phyloP scores from a whole-genome alignment of 2,329 filamentous ascomycete species.

The Reticulascus tulasneorum region DNA sequence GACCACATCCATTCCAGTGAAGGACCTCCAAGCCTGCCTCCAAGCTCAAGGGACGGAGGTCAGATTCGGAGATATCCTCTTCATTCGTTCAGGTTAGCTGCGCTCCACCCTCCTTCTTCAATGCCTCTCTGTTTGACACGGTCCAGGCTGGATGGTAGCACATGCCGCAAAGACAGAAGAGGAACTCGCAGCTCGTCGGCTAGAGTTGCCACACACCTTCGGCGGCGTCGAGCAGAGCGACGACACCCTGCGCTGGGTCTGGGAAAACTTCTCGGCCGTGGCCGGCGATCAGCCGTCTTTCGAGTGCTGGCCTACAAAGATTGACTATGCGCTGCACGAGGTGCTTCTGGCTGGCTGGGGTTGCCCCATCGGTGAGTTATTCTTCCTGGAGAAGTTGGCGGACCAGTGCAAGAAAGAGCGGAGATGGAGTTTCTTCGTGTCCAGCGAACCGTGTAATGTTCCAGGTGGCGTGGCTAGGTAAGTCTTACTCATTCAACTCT shows the following conservation, averaged over 20 bases:
- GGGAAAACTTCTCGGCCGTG: constrained; percentile 55
- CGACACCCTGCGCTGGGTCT: constrained; percentile 51
- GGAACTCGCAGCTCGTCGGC: constrained; percentile 7
- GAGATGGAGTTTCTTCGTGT: constrained; percentile 35
- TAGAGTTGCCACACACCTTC: constrained; percentile 8
- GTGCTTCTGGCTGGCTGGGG: constrained; percentile 37
- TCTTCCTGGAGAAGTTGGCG: constrained; percentile 33
- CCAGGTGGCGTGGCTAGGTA: constrained; percentile 19
- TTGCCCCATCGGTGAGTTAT: constrained; percentile 38
- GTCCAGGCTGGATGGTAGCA: constrained; percentile 9
- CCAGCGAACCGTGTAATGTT: constrained; percentile 32
- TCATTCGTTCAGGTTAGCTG: constrained; percentile 41
- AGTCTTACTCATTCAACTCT: background rate
- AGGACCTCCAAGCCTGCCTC: constrained; percentile 12
- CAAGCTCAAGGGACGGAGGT: constrained; percentile 12
- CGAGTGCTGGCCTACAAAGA: constrained; percentile 42
- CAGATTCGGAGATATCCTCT: constrained; percentile 50
- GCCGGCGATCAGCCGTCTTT: constrained; percentile 51
- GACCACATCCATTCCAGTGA: constrained; percentile 10
- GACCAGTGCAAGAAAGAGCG: constrained; percentile 26
- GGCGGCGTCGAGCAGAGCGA: constrained; percentile 43
- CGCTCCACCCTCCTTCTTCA: background rate
- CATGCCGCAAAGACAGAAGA: constrained; percentile 10
- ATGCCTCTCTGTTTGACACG: background rate
- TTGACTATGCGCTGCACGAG: constrained; percentile 34